A percentile compares a stretch with the other conserved stretches of the same genome.
Conservation (phyloP, 805 yeast species). For the Lachancea fermentati region DNA sequence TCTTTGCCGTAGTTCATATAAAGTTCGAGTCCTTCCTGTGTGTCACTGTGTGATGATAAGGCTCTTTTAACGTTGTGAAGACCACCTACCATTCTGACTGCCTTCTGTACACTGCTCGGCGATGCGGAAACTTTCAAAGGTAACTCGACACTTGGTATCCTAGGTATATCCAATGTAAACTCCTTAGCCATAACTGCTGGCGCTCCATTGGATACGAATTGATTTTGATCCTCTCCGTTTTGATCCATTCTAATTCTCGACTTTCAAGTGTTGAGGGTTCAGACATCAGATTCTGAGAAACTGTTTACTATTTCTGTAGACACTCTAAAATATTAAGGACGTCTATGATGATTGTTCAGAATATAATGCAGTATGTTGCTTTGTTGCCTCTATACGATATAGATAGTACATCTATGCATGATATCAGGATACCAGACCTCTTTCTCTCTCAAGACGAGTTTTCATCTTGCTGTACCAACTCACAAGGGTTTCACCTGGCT, state of each 20-base stretch:
- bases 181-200: constrained; percentile 38
- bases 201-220: not conserved
- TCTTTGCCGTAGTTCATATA: constrained; percentile 36
- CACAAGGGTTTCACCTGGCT: constrained; percentile 38
- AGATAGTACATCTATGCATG: too few species aligned
- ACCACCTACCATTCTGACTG: constrained; percentile 70
- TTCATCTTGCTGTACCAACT: constrained; percentile 58
- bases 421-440: constrained; percentile 15
- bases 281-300: too few species aligned
- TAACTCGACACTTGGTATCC: constrained; percentile 67
- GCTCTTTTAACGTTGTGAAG: constrained; percentile 32
- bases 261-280: too few species aligned
- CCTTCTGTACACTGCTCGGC: constrained; percentile 48
- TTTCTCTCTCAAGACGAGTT: constrained; percentile 34
- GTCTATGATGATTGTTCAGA: too few species aligned
- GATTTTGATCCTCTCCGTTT: not conserved
- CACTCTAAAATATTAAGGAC: too few species aligned
- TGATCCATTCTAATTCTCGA: too few species aligned
- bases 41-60: constrained; percentile 27
- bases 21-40: constrained; percentile 26
- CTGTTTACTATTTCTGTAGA: too few species aligned
- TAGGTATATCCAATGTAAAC: constrained; percentile 66
- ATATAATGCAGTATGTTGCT: too few species aligned
- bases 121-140: constrained; percentile 56
- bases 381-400: too few species aligned